A percentile compares a stretch with the other conserved stretches of the same genome.
Conservation (phyloP, 2,329 filamentous ascomycete species). For the Geosmithia morbida region DNA sequence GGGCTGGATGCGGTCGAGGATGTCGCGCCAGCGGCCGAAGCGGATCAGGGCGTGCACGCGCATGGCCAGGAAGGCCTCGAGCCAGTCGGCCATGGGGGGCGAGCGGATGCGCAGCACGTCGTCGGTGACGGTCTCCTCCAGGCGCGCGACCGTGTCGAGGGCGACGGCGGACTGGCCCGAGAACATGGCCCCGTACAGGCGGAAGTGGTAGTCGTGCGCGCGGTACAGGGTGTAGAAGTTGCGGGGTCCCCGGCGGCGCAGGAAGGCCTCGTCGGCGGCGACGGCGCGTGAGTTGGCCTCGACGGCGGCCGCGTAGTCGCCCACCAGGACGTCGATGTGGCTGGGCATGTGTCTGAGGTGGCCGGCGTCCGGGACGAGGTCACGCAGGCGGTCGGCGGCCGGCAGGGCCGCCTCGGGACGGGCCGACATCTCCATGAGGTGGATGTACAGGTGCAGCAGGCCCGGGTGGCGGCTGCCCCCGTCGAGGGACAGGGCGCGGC, state of each 20-base stretch:
- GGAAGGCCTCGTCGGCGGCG: conserved; percentile 51
- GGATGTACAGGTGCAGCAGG: conserved; percentile 61
- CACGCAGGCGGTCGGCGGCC: conserved; percentile 46
- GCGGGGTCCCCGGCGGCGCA: conserved; percentile 39
- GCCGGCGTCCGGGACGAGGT: conserved; percentile 52
- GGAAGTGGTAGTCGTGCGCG: conserved; percentile 60
- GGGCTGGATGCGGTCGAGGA: conserved; percentile 35
- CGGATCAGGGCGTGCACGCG: conserved; percentile 56
- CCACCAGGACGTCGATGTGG: conserved; percentile 60
- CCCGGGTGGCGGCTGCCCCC: conserved; percentile 46
- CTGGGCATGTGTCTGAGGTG: conserved; percentile 67
- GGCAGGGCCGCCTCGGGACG: conserved; percentile 48
- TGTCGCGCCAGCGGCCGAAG: conserved; percentile 58
- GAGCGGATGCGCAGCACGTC: conserved; percentile 47
- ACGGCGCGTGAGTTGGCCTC: conserved; percentile 53
- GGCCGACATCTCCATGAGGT: conserved; percentile 64
- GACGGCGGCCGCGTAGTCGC: conserved; percentile 55
- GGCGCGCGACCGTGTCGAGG: conserved; percentile 39
- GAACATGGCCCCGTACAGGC: conserved; percentile 68
- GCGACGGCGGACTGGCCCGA: conserved; percentile 49
- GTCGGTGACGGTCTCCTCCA: conserved; percentile 50
- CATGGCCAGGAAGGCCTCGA: conserved; percentile 57
- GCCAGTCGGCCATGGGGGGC: conserved; percentile 66
- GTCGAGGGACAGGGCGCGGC: conserved; percentile 5
- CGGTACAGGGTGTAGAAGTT: conserved; percentile 72